Percentiles rank a stretch among this genome's conserved stretches.
phyloP scores from a whole-genome alignment of 2,329 filamentous ascomycete species.

The Corynespora cassiicola region DNA sequence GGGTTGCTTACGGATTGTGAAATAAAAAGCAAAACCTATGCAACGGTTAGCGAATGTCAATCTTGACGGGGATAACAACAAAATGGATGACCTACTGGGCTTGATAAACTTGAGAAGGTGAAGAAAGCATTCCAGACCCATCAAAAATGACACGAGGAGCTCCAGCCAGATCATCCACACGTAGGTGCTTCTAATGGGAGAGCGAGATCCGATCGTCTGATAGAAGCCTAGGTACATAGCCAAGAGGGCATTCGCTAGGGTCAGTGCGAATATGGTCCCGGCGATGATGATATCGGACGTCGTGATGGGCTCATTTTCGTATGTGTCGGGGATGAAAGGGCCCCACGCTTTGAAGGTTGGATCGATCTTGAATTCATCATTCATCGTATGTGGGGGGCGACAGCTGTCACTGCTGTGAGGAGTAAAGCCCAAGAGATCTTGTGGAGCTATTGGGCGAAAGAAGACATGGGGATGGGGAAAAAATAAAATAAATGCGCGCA shows the following conservation, averaged over 20 bases:
- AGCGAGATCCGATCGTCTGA: conserved; percentile 34
- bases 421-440: no score
- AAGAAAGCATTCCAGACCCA: conserved; percentile 49
- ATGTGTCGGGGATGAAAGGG: conserved; percentile 26
- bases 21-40: conserved; percentile 42
- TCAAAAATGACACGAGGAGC: conserved; percentile 50
- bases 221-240: conserved; percentile 41
- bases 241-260: conserved; percentile 30
- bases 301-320: conserved; percentile 33
- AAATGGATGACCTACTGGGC: conserved; percentile 34
- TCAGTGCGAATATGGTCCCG: conserved; percentile 35
- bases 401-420: no score
- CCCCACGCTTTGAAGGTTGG: conserved; percentile 31
- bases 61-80: background rate
- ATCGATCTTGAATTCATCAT: conserved; percentile 19
- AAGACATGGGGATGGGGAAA: no score
- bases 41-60: background rate
- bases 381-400: conserved; percentile 17
- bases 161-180: conserved; percentile 59
- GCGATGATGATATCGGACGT: conserved; percentile 39
- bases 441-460: no score
- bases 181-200: conserved; percentile 47
- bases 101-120: conserved; percentile 40
- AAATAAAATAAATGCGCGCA: no score
- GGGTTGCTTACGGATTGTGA: conserved; percentile 37